These are phyloP conservation scores for Endoconidiophora polonica DNA, from an alignment of 2,329 filamentous ascomycete species.

Conservation along the genomic window DNA sequence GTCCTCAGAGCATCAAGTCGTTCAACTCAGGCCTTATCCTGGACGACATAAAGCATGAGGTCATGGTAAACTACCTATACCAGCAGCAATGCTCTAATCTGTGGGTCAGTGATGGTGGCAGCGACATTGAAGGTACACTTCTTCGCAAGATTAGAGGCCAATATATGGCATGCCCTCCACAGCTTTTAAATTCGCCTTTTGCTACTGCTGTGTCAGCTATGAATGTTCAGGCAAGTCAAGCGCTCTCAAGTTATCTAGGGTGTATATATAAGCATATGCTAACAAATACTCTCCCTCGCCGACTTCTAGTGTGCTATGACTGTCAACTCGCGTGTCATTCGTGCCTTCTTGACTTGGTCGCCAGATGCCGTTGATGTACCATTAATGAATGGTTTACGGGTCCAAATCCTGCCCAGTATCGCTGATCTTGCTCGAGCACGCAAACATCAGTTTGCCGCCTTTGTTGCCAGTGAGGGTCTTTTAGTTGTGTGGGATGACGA, in stretches of 20 bases:
- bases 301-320: constrained; percentile 53
- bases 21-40: constrained; percentile 30
- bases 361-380: constrained; percentile 60
- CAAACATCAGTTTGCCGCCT: constrained; percentile 68
- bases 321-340: constrained; percentile 63
- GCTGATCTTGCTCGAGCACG: constrained; percentile 53
- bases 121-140: constrained; percentile 55
- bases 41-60: constrained; percentile 62
- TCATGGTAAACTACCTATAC: constrained; percentile 71
- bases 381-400: constrained; percentile 56
- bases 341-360: constrained; percentile 57
- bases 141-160: constrained; percentile 49
- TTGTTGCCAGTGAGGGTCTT: constrained; percentile 53
- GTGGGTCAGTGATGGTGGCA: constrained; percentile 55
- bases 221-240: constrained; percentile 46
- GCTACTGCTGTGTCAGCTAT: constrained; percentile 48
- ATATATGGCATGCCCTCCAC: constrained; percentile 57
- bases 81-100: constrained; percentile 61
- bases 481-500: constrained; percentile 75
- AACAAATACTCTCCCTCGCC: background rate
- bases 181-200: constrained; percentile 44
- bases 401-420: constrained; percentile 58
- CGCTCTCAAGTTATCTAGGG: no score
- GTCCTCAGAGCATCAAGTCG: background rate
- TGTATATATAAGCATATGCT: no score